Evolutionary conservation across 441 rosid genomes (phyloP).

Genomic region (Flueggea neowawraea): DNA sequence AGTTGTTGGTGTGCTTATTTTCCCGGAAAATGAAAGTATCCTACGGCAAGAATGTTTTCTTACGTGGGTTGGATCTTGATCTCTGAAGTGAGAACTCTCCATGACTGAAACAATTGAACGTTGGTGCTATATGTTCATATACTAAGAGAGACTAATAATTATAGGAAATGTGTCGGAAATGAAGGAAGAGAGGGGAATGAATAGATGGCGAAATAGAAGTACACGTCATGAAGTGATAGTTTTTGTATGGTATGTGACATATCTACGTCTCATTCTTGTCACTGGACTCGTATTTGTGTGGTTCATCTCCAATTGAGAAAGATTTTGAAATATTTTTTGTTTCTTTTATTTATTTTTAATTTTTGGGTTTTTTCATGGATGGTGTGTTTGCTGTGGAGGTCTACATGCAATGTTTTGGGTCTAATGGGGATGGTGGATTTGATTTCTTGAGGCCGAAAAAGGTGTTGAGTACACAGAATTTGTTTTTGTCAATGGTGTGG

Average conservation of each 20-base stretch:
- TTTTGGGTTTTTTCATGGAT: too few relatives aligned
- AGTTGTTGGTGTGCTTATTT: not conserved
- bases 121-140: too few relatives aligned
- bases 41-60: not conserved
- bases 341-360: too few relatives aligned
- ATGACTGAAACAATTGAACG: not conserved
- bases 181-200: slow-evolving; percentile 1
- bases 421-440: too few relatives aligned
- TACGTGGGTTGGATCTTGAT: slow-evolving; percentile 16
- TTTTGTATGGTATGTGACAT: slow-evolving; percentile 36
- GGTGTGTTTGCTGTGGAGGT: too few relatives aligned
- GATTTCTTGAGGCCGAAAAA: too few relatives aligned
- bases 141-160: too few relatives aligned
- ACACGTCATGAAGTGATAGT: slow-evolving; percentile 31
- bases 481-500: too few relatives aligned
- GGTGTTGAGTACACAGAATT: too few relatives aligned
- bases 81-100: slow-evolving; percentile 16
- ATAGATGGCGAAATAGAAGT: slow-evolving; percentile 22
- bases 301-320: slow-evolving; percentile 4
- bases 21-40: slow-evolving; percentile 4
- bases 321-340: not conserved
- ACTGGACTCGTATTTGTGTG: slow-evolving; percentile 26
- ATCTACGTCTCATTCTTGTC: slow-evolving; percentile 30
- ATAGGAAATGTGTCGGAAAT: not conserved
- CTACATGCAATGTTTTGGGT: too few relatives aligned